A percentile compares a stretch with the other conserved stretches of the same genome.
Conservation (phyloP, 441 rosid species). For the Gossypium gossypioides region DNA sequence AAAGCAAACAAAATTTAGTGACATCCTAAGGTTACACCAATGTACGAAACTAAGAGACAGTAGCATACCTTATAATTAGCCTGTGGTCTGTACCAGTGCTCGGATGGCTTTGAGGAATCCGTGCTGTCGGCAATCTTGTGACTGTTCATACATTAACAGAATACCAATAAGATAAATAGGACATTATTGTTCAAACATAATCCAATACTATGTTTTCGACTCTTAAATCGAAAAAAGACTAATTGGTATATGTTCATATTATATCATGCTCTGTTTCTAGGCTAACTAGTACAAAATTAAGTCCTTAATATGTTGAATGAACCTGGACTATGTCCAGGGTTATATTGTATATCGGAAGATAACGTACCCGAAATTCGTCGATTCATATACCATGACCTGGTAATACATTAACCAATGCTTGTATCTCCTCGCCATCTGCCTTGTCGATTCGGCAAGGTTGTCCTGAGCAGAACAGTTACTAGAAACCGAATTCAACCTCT, state of each 20-base stretch:
- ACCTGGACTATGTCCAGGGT: neutral
- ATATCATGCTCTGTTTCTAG: neutral
- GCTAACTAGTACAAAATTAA: neutral
- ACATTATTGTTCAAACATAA: neutral
- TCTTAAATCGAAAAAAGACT: neutral
- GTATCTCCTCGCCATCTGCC: conserved; percentile 43
- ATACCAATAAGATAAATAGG: conserved; percentile 3
- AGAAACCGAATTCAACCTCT: conserved; percentile 4
- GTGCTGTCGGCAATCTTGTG: conserved; percentile 16
- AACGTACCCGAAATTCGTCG: conserved; percentile 26
- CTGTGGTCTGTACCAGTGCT: conserved; percentile 21
- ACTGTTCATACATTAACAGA: conserved; percentile 24
- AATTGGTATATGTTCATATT: neutral
- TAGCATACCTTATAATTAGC: conserved; percentile 32
- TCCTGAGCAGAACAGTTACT: conserved; percentile 3
- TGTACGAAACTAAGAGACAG: neutral
- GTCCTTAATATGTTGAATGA: neutral
- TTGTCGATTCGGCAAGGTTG: conserved; percentile 26
- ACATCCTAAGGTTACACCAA: neutral
- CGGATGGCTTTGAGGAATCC: conserved; percentile 25
- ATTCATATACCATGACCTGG: conserved; percentile 48
- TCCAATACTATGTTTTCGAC: neutral
- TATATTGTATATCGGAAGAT: neutral
- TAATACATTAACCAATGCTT: conserved; percentile 68
- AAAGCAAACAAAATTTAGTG: conserved; percentile 1